phyloP scores from a whole-genome alignment of 164 flowering plant genomes.

The Amborella trichopoda region DNA sequence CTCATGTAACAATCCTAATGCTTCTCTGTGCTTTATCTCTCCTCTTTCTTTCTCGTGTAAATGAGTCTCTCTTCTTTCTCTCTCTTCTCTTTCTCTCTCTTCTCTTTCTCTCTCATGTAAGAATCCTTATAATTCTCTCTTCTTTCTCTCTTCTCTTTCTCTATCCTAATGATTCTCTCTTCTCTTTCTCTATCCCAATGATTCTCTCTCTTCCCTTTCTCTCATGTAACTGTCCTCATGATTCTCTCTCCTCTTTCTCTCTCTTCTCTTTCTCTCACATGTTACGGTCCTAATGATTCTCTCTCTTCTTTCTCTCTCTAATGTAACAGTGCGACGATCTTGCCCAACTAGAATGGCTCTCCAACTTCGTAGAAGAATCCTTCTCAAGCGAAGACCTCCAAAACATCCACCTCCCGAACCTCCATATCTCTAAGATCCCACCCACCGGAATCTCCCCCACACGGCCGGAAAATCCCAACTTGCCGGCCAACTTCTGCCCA shows the following conservation, averaged over 20 bases:
- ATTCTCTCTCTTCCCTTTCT: not conserved
- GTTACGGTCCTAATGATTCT: not conserved
- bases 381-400: slow-evolving; percentile 64
- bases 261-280: not conserved
- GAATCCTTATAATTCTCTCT: too few species aligned
- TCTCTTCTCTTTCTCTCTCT: too few species aligned
- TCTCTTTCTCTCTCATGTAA: too few species aligned
- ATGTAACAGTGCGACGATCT: slow-evolving; percentile 63
- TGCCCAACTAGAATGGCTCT: slow-evolving; percentile 95
- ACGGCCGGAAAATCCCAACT: not conserved
- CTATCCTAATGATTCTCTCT: not conserved
- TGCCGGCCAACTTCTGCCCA: slow-evolving; percentile 8
- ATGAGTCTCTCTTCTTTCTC: too few species aligned
- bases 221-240: not conserved
- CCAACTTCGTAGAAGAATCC: slow-evolving; percentile 85
- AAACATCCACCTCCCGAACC: slow-evolving; percentile 41
- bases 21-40: too few species aligned
- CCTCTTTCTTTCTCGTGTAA: too few species aligned
- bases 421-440: slow-evolving; percentile 16
- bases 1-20: too few species aligned
- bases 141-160: too few species aligned
- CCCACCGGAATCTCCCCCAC: slow-evolving; percentile 12
- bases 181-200: not conserved
- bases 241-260: not conserved
- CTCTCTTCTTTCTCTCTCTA: too few species aligned